Evolutionary conservation across 139 green algal genomes (phyloP), one percentile per base, ranked within the genome.

Genomic region (Tetraselmis striata): DNA sequence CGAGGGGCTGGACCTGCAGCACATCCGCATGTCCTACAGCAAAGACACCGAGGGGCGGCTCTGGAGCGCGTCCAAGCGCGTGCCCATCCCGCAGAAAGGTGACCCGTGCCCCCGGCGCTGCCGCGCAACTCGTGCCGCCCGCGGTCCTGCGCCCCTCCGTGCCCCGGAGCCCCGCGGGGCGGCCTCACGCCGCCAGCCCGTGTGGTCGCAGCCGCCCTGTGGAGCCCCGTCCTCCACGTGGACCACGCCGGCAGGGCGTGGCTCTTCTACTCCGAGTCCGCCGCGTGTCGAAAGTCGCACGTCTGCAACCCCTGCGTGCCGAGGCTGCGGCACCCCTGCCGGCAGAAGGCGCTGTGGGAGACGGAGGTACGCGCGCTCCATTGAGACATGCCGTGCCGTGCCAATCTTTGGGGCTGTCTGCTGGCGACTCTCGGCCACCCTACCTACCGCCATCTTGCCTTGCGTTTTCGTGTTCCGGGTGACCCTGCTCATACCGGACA

Each of bases 1-100:
- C 2, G 74, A 77, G 74, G 74, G 74, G 26, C 74, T 77, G 2
- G 74, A 77, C 25, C 74, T 31, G 74, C 74, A 77, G 74, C 74
- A 77, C 25, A 77, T 77, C 22, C 11, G 25, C 5, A 77, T 77
- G 74, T 77, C 74, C 22, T 31, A 31, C 74, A 31, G 26, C 74
- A n/a, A 28, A 22, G 74, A 77, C 74, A 29, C 25, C 25, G n/a
- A 28, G 25, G 74, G 74, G 26, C n/a, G 26, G 74, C 23, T 2
- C 5, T 67, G 45, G 45, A 67, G 45, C 45, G 45, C 45, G 18
- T 67, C 45, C 45, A 67, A 67, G 18, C 45, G 45, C 18, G 45
- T 67, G 18, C 45, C 45, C 45, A 67, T 67, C 45, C 45, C 45
- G 18, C 45, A 67, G 18, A 67, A 67, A 67, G 45, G 45, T 67